A percentile compares a stretch with the other conserved stretches of the same genome.
phyloP scores from a whole-genome alignment of 768 basidiomycete genomes.

The Leccinum disarticulatum region DNA sequence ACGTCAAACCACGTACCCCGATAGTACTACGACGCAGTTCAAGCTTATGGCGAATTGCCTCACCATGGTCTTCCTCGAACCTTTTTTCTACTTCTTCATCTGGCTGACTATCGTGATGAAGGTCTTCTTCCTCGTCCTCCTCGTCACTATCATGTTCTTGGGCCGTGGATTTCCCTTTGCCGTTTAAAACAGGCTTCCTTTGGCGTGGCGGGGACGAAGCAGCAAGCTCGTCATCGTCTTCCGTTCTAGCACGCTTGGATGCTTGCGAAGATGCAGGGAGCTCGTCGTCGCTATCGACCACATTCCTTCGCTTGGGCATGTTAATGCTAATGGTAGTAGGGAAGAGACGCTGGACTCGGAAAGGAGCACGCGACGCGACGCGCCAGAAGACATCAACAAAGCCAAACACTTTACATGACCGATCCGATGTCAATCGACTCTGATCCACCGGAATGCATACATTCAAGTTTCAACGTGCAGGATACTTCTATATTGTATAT shows the following conservation, averaged over 20 bases:
- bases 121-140: constrained; percentile 32
- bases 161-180: constrained; percentile 34
- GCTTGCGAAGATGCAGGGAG: constrained; percentile 31
- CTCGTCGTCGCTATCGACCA: constrained; percentile 45
- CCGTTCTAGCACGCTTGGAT: constrained; percentile 46
- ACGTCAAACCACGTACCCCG: constrained; percentile 49
- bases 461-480: no score
- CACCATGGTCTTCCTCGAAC: constrained; percentile 63
- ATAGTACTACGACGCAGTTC: constrained; percentile 42
- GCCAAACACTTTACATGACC: constrained; percentile 19
- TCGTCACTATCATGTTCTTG: constrained; percentile 31
- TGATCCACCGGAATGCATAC: no score
- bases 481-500: no score
- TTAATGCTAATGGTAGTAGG: background rate
- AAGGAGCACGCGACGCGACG: constrained; percentile 31
- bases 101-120: constrained; percentile 36
- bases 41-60: constrained; percentile 53
- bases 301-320: constrained; percentile 59
- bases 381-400: constrained; percentile 14
- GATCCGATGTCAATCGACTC: no score
- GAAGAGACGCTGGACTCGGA: constrained; percentile 2
- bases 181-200: constrained; percentile 32
- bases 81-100: constrained; percentile 61
- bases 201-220: constrained; percentile 15
- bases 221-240: constrained; percentile 37